A percentile compares a stretch with the other conserved stretches of the same genome.
Conservation (phyloP, 441 rosid species). For the Corymbia citriodora region DNA sequence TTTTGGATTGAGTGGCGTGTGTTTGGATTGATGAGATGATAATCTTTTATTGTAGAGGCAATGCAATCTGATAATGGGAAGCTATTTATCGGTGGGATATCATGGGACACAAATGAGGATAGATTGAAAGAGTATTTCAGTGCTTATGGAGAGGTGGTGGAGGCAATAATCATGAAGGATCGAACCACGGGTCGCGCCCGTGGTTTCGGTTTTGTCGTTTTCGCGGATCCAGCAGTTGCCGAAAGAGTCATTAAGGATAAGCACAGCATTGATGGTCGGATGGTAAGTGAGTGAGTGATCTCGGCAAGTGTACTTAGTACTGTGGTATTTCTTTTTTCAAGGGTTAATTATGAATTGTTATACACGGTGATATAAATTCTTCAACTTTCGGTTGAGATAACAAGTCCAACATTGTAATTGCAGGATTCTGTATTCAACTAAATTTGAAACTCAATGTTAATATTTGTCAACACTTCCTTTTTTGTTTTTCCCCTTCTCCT, state of each 20-base stretch:
- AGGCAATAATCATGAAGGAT: constrained; percentile 97
- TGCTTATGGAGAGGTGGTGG: constrained; percentile 84
- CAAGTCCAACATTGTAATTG: constrained; percentile 24
- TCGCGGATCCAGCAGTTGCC: constrained; percentile 85
- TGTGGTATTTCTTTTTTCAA: background rate
- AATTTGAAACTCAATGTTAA: constrained; percentile 16
- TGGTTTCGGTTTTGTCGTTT: constrained; percentile 95
- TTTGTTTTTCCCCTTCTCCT: background rate
- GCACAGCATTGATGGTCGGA: constrained; percentile 88
- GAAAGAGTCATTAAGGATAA: constrained; percentile 78
- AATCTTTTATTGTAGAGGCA: constrained; percentile 23
- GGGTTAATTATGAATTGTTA: background rate
- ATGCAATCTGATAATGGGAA: constrained; percentile 91
- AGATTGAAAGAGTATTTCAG: constrained; percentile 83
- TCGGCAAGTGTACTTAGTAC: background rate
- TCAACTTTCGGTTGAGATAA: constrained; percentile 4
- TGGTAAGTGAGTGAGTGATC: constrained; percentile 49
- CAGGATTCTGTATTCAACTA: constrained; percentile 23
- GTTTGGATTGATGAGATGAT: constrained; percentile 9
- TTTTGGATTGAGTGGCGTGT: background rate
- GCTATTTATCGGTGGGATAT: constrained; percentile 93
- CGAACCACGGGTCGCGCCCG: constrained; percentile 99
- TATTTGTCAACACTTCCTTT: constrained; percentile 1
- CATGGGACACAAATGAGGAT: constrained; percentile 98
- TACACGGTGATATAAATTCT: background rate